A percentile compares a stretch with the other conserved stretches of the same genome.
Evolutionary conservation across 495 filamentous ascomycete genomes (phyloP).

Genomic region (Penicillium parvum): DNA sequence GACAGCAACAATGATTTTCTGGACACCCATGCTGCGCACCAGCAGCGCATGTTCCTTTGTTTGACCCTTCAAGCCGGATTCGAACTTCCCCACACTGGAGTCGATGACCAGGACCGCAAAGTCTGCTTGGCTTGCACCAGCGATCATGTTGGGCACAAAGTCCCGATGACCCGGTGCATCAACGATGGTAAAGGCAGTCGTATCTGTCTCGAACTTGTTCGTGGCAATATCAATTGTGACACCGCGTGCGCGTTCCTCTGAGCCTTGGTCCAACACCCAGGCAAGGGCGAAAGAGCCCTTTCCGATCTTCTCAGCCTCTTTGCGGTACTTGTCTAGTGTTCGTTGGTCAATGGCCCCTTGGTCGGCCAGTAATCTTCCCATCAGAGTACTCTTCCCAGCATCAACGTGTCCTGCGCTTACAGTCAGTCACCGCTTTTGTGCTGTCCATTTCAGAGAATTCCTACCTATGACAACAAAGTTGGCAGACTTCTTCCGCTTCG

Average conservation of each 20-base stretch:
- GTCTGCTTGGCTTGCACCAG: constrained; percentile 90
- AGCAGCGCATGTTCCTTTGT: constrained; percentile 91
- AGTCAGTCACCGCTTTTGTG: constrained; percentile 7
- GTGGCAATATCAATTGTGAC: constrained; percentile 98
- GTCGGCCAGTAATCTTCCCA: constrained; percentile 91
- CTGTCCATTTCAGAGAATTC: constrained; percentile 9
- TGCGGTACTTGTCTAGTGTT: constrained; percentile 80
- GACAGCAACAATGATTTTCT: constrained; percentile 79
- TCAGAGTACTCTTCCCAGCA: constrained; percentile 94
- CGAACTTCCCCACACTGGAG: constrained; percentile 80
- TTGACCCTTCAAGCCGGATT: constrained; percentile 88
- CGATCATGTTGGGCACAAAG: constrained; percentile 99
- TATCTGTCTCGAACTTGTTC: constrained; percentile 86
- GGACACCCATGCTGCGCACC: constrained; percentile 87
- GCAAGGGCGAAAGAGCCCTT: constrained; percentile 95
- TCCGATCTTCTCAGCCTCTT: constrained; percentile 85
- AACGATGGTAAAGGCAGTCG: constrained; percentile 84
- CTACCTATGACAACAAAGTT: constrained; percentile 95
- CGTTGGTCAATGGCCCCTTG: constrained; percentile 80
- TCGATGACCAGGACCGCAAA: constrained; percentile 95
- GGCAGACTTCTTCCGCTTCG: constrained; percentile 70
- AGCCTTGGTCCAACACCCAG: constrained; percentile 90
- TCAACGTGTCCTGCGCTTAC: constrained; percentile 78
- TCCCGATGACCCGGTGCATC: constrained; percentile 93
- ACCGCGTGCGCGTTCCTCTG: constrained; percentile 79